Evolutionary conservation across 257 asterid genomes (phyloP), one percentile per base, ranked within the genome.

Genomic region (Sherardia arvensis): DNA sequence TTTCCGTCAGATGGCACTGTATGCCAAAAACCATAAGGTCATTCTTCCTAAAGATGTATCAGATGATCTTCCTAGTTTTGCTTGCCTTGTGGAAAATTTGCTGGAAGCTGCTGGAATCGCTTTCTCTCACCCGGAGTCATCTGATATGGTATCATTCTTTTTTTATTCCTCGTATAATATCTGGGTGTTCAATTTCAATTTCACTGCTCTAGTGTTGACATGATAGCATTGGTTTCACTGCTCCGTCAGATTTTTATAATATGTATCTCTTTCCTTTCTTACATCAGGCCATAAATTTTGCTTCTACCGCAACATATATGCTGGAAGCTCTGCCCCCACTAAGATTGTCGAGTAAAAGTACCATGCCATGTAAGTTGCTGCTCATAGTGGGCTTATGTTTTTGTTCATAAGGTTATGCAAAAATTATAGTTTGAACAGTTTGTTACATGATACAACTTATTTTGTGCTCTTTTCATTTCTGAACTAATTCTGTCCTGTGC

Each of bases 81-180:
- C 97, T 69, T 85, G 94, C 80, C 87, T 90, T 67, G 80, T 93
- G 56, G 96, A 91, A 64, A 93, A 93, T 74, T 73, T 93, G 57
- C 71, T 90, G 82, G 97, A 93, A 78, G 94, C 84, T 80, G 96
- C 95, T 58, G 83, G 77, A 64, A 75, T 77, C 66, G 79, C 92
- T 66, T 74, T 93, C 67, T 61, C 81, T 33, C 94, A 76, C 75
- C 87, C 89, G 34, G 81, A 80, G 76, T 81, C 95, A 76, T 80
- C 80, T 65, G 80, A 83, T 59, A 83, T 87, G 99, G 99, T 93
- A 77, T 70, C 17, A 22, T 65, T 57, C 26, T 25, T 26, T 3
- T 61, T 25, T 25, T 18, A 15, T 10, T 15, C 38, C 22, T 26
- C 26, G 38, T 1, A 4, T 54, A 5, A 11, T 38, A 1, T 4